These are phyloP conservation scores for Diplodia scrobiculata DNA, from an alignment of 2,329 filamentous ascomycete genomes.

Conservation along the genomic window DNA sequence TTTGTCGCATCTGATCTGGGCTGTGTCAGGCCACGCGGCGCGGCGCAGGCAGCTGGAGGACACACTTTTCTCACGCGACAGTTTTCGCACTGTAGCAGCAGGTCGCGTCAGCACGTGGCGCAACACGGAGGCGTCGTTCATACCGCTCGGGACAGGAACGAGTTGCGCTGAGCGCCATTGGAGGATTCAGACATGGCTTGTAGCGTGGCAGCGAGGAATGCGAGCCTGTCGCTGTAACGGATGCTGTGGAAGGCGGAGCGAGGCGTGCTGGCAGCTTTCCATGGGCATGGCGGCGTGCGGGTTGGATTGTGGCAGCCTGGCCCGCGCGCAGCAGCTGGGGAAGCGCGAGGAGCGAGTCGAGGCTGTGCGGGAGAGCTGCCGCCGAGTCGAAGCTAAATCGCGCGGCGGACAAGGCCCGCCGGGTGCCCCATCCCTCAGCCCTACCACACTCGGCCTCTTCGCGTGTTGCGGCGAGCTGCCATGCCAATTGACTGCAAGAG, in stretches of 20 bases:
- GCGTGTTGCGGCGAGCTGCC: not conserved
- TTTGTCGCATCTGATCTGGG: slow-evolving; percentile 23
- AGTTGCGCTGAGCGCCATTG: slow-evolving; percentile 11
- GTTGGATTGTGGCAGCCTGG: not conserved
- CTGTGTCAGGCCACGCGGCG: not conserved
- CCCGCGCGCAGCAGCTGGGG: not conserved
- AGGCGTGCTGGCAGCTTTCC: not conserved
- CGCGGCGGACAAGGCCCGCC: not conserved
- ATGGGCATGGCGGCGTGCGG: not conserved
- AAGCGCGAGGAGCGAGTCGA: not conserved
- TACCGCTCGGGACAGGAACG: slow-evolving; percentile 22
- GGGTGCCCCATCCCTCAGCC: not conserved
- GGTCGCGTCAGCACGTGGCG: not conserved
- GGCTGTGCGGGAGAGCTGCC: not conserved
- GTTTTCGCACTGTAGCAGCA: slow-evolving; percentile 10
- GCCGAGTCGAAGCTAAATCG: not conserved
- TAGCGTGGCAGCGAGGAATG: not conserved
- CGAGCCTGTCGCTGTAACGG: not conserved
- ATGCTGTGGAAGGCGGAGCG: not conserved
- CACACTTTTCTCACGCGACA: slow-evolving; percentile 19
- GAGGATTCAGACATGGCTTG: slow-evolving; percentile 5
- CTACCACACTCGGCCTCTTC: not conserved
- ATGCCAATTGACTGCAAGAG: not conserved
- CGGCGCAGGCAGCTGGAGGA: not conserved
- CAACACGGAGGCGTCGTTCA: not conserved